These are phyloP conservation scores for Liriodendron chinense DNA, from an alignment of 164 flowering plant genomes.

Conservation along the genomic window DNA sequence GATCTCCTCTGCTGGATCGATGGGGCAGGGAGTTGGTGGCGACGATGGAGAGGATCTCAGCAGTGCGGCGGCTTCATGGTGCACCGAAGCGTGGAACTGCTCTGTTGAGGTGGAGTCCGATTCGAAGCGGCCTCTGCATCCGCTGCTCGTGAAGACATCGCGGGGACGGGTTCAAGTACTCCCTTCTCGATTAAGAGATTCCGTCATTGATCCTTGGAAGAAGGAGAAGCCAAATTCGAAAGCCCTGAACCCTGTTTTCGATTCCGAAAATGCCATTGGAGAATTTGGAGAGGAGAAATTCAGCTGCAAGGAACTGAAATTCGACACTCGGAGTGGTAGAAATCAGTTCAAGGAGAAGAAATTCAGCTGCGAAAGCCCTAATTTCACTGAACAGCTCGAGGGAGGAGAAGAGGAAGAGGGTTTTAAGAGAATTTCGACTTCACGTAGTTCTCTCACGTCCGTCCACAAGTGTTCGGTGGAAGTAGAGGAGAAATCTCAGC, in stretches of 20 bases:
- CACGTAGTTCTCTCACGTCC: constrained; percentile 40
- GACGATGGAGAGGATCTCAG: constrained; percentile 11
- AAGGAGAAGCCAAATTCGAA: constrained; percentile 31
- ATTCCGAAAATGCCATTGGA: constrained; percentile 24
- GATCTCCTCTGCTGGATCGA: constrained; percentile 10
- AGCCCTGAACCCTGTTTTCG: constrained; percentile 20
- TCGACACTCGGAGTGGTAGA: constrained; percentile 6
- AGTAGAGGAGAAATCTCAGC: constrained; percentile 22
- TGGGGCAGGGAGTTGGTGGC: constrained; percentile 16
- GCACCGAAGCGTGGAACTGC: constrained; percentile 31
- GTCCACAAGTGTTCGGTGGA: constrained; percentile 31
- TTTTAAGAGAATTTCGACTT: constrained; percentile 39
- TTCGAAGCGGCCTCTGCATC: constrained; percentile 13
- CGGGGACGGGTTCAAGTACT: constrained; percentile 50
- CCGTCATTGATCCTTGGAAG: constrained; percentile 42
- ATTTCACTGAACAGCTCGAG: constrained; percentile 26
- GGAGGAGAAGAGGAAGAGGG: constrained; percentile 14
- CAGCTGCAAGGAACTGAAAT: constrained; percentile 25
- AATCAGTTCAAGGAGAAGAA: constrained; percentile 24
- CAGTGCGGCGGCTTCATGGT: constrained; percentile 10
- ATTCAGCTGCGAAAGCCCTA: constrained; percentile 15
- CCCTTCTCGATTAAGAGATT: constrained; percentile 57
- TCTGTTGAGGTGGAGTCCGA: constrained; percentile 28
- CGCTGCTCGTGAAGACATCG: constrained; percentile 41
- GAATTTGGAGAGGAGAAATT: constrained; percentile 23